phyloP scores from a whole-genome alignment of 2,329 filamentous ascomycete species.

The Aulographum hederae region DNA sequence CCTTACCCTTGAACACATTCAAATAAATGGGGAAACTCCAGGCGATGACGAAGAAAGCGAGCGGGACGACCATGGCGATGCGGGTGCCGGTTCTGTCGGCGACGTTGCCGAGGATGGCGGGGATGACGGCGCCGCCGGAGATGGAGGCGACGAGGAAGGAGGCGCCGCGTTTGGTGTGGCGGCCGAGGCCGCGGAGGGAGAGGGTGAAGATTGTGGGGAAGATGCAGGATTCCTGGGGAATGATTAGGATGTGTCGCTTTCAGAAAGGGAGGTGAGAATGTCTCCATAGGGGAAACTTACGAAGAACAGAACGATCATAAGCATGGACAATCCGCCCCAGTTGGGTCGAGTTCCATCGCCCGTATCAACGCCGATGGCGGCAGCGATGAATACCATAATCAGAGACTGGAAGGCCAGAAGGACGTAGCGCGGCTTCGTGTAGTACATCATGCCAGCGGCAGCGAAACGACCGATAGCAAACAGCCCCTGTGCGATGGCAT shows the following conservation, averaged over 20 bases:
- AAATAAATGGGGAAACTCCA: conserved; percentile 18
- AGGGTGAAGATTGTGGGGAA: conserved; percentile 21
- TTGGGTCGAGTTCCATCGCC: conserved; percentile 8
- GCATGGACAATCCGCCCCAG: conserved; percentile 15
- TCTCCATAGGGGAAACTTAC: too few relatives aligned
- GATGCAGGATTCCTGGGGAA: conserved; percentile 18
- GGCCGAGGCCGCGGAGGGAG: conserved; percentile 17
- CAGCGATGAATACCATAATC: conserved; percentile 18
- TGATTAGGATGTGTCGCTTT: too few relatives aligned
- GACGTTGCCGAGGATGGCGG: not conserved
- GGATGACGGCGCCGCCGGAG: conserved; percentile 4
- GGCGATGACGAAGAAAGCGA: not conserved
- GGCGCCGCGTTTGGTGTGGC: conserved; percentile 21
- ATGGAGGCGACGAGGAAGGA: not conserved
- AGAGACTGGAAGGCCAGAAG: conserved; percentile 17
- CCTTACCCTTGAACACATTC: conserved; percentile 15
- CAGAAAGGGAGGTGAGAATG: too few relatives aligned
- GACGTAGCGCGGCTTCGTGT: conserved; percentile 17
- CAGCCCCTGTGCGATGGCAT: conserved; percentile 18
- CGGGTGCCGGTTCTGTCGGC: not conserved
- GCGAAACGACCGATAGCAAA: conserved; percentile 19
- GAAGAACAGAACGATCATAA: conserved; percentile 15
- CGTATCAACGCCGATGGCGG: conserved; percentile 10
- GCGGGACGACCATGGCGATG: not conserved
- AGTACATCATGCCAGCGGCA: conserved; percentile 19